Evolutionary conservation across 164 flowering plant species (phyloP).

Genomic region (Vitis rotundifolia): DNA sequence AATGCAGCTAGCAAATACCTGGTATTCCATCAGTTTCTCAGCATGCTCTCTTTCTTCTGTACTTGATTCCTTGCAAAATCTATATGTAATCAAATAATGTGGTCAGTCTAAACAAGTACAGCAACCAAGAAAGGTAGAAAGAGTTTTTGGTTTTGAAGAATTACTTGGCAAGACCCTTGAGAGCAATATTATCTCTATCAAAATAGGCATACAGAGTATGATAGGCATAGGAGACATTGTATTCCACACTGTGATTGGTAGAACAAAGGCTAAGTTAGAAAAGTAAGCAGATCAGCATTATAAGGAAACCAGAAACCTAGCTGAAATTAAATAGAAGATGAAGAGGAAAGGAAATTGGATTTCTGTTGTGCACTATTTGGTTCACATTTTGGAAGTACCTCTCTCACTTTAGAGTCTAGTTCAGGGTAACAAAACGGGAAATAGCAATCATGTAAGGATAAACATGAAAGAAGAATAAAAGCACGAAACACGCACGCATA

Average conservation of each 20-base stretch:
- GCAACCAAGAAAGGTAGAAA: not conserved
- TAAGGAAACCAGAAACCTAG: not conserved
- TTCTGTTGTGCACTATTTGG: too few species aligned
- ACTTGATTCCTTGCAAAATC: slow-evolving; percentile 95
- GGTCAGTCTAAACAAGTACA: not conserved
- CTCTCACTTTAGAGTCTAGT: too few species aligned
- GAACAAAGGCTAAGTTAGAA: not conserved
- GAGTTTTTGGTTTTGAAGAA: slow-evolving; percentile 1
- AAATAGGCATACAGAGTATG: slow-evolving; percentile 92
- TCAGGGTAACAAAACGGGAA: too few species aligned
- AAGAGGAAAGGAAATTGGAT: too few species aligned
- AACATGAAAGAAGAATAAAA: too few species aligned
- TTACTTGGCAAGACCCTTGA: slow-evolving; percentile 90
- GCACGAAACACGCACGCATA: too few species aligned
- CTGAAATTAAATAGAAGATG: too few species aligned
- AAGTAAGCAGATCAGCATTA: not conserved
- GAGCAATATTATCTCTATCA: slow-evolving; percentile 93
- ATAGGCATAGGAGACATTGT: slow-evolving; percentile 88
- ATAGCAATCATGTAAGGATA: too few species aligned
- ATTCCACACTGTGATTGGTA: slow-evolving; percentile 73
- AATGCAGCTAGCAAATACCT: slow-evolving; percentile 44
- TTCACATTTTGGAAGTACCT: too few species aligned
- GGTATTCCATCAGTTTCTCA: slow-evolving; percentile 91
- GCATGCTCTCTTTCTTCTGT: slow-evolving; percentile 89
- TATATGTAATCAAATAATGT: slow-evolving; percentile 17